Evolutionary conservation across 2,329 filamentous ascomycete genomes (phyloP).

Genomic region (Sordariomycetes sp.): DNA sequence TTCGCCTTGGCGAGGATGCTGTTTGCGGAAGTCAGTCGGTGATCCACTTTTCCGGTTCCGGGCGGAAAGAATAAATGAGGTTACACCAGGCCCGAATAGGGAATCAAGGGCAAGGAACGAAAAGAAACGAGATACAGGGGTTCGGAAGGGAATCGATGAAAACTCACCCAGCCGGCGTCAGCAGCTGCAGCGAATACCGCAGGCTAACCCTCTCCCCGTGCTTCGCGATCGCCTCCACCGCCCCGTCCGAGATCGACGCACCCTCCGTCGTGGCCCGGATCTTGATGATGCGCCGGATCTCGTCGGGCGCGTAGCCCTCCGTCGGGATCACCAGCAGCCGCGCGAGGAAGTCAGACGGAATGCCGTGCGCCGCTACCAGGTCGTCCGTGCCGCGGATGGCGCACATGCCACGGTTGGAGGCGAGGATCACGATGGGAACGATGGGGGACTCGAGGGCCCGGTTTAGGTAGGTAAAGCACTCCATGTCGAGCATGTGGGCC

Average conservation of each 20-base stretch:
- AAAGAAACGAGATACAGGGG: neutral
- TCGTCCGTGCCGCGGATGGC: constrained; percentile 81
- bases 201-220: constrained; percentile 84
- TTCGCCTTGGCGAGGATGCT: constrained; percentile 83
- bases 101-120: constrained; percentile 1
- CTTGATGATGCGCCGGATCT: constrained; percentile 87
- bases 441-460: constrained; percentile 92
- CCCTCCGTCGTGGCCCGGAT: constrained; percentile 75
- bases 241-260: constrained; percentile 67
- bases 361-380: constrained; percentile 79
- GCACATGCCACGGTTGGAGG: constrained; percentile 90
- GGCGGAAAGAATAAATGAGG: neutral
- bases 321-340: constrained; percentile 95
- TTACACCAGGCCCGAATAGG: neutral
- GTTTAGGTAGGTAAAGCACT: constrained; percentile 98
- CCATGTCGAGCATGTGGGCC: constrained; percentile 99
- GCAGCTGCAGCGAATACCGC: constrained; percentile 83
- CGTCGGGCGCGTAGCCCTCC: constrained; percentile 73
- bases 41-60: neutral
- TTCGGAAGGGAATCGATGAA: neutral
- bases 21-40: constrained; percentile 7
- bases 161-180: constrained; percentile 68
- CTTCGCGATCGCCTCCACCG: constrained; percentile 76
- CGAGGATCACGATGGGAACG: constrained; percentile 92
- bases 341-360: constrained; percentile 86